These are phyloP conservation scores for Asterionellopsis glacialis DNA, from an alignment of 108 stramenopile genomes.

Conservation along the genomic window DNA sequence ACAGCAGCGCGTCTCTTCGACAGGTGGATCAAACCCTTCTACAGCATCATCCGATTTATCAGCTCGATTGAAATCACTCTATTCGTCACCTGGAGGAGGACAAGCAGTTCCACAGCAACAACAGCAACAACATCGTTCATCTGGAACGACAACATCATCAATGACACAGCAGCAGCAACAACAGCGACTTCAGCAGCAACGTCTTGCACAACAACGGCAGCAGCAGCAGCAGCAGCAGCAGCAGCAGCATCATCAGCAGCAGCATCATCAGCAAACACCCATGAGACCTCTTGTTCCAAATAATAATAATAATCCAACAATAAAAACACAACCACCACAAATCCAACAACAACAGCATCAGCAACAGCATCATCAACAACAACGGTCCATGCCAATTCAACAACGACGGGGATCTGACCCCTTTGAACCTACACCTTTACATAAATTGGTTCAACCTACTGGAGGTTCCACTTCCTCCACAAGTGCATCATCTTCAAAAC, in stretches of 20 bases:
- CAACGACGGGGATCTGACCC: slow-evolving; percentile 17
- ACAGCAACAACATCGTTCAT: neutral
- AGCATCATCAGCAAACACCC: slow-evolving; percentile 19
- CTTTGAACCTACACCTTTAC: slow-evolving; percentile 26
- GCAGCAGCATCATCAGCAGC: slow-evolving; percentile 12
- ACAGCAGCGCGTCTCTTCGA: too few species aligned
- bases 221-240: slow-evolving; percentile 19
- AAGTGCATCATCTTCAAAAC: neutral
- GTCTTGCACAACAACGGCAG: slow-evolving; percentile 3
- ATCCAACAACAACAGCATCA: slow-evolving; percentile 11
- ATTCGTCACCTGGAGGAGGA: slow-evolving; percentile 7
- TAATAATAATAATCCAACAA: too few species aligned
- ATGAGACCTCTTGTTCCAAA: slow-evolving; percentile 15
- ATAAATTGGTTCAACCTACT: slow-evolving; percentile 7
- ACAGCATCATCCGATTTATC: slow-evolving; percentile 1
- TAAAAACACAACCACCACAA: too few species aligned
- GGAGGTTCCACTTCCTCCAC: neutral
- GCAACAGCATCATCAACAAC: slow-evolving; percentile 27
- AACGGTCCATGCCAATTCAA: slow-evolving; percentile 1
- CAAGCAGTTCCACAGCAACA: neutral
- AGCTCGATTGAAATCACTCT: slow-evolving; percentile 10
- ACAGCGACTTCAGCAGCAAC: neutral
- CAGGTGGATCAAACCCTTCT: too few species aligned
- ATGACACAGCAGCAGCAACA: slow-evolving; percentile 2
- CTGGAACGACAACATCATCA: neutral